Evolutionary conservation across 257 asterid genomes (phyloP).

Genomic region (Solanum corneliomulleri): DNA sequence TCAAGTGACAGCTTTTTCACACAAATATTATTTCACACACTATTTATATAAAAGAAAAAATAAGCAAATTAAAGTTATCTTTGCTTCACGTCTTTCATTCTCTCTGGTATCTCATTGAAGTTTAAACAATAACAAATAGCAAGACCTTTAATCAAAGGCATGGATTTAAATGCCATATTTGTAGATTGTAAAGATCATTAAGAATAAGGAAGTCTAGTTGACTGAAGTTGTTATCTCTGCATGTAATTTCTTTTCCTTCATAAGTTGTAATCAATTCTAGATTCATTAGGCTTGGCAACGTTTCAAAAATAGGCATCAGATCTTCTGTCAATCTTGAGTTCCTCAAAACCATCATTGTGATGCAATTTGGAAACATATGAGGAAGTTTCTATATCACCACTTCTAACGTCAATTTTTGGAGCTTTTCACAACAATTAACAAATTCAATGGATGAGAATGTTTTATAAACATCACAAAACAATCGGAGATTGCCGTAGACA

Average conservation of each 20-base stretch:
- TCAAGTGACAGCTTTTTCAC: no score
- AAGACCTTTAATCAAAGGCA: neutral
- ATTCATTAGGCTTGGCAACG: neutral
- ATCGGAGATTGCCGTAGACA: neutral
- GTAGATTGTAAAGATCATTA: neutral
- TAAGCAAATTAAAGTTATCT: no score
- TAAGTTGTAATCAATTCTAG: neutral
- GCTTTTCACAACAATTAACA: neutral
- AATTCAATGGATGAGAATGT: neutral
- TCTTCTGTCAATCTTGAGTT: neutral
- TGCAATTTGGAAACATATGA: neutral
- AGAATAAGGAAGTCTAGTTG: neutral
- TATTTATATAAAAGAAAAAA: no score
- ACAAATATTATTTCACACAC: no score
- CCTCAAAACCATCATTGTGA: neutral
- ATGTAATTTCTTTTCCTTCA: neutral
- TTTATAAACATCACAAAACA: neutral
- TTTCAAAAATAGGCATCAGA: neutral
- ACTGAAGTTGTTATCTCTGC: neutral
- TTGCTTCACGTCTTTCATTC: no score
- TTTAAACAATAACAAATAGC: neutral
- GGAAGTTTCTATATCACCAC: neutral
- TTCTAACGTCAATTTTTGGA: neutral
- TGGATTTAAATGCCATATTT: neutral
- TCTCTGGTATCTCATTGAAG: no score